Base-by-base conservation (phyloP, 139 green algal genomes). In the Trebouxia sp. region DNA sequence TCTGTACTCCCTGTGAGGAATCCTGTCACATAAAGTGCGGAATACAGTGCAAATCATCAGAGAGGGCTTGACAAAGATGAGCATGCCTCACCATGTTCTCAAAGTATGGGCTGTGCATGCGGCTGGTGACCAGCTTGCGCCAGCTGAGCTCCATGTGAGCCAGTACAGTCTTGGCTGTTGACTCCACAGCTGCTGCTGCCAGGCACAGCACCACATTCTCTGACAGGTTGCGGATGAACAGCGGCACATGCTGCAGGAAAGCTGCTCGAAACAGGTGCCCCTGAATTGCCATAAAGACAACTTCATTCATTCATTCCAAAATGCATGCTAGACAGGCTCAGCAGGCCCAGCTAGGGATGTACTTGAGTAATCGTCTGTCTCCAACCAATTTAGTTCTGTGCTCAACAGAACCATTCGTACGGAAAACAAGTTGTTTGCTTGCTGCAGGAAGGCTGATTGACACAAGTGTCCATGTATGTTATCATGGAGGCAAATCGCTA, bases 131-230 rank as follows among this genome's bases (percentile, higher is more conserved):
- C 28, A 62, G 22, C 15, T 65, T 39, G 15, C 91, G 83, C 91
- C 89, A 94, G 26, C 82, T 45, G 58, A 95, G 83, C 43, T 87
- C 84, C 38, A 95, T 86, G 42, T 69, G 37, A 4, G 70, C 80
- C 77, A 89, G 39, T 58, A 84, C 69, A 58, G 65, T 85, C 39
- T 75, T 77, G 24, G 87, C 47, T 24, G 85, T 91, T 37, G 89
- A 85, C 81, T 94, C 88, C 26, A 94, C 56, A 43, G 14, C 82
- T 6, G 85, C 79, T 1, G 84, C 82, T 65, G 87, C 79, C 28
- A 88, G 74, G 84, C 91, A 95, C 22, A 94, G 83, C 26, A 75
- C 47, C 38, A 94, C 78, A 66, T 95, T 95, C 82, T 95, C 91
- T 22, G 45, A 43, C 15, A 95, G 76, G 66, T 93, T 86, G 28